These are phyloP conservation scores for Kodamaea jinghongensis DNA, from an alignment of 805 yeast genomes.

Conservation along the genomic window DNA sequence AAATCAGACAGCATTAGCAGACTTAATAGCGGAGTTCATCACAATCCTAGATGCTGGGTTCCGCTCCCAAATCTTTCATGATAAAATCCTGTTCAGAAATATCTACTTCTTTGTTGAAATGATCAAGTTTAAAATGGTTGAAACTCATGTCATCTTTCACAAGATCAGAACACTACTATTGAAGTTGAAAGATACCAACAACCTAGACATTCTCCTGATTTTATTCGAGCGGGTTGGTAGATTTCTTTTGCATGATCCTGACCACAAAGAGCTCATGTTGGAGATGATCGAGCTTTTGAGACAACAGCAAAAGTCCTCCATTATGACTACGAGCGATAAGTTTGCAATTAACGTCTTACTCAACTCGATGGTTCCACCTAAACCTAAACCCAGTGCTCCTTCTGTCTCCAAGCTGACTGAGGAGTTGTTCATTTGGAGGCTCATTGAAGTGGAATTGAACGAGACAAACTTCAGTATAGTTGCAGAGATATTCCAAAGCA, in stretches of 20 bases:
- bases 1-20: constrained; percentile 47
- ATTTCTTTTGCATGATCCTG: constrained; percentile 55
- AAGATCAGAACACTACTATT: constrained; percentile 61
- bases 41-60: constrained; percentile 55
- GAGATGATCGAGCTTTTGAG: constrained; percentile 60
- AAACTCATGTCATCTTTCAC: constrained; percentile 69
- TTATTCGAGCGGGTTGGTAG: constrained; percentile 74
- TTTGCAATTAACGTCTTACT: constrained; percentile 58
- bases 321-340: constrained; percentile 52
- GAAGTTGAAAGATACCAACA: constrained; percentile 49
- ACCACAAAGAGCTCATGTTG: constrained; percentile 55
- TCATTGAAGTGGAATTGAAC: constrained; percentile 53
- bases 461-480: constrained; percentile 22
- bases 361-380: constrained; percentile 55
- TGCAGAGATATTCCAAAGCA: constrained; percentile 14
- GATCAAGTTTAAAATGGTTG: constrained; percentile 71
- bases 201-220: constrained; percentile 66
- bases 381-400: constrained; percentile 11
- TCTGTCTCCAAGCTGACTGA: constrained; percentile 17
- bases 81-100: constrained; percentile 52
- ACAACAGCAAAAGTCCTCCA: constrained; percentile 46
- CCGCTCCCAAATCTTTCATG: constrained; percentile 54
- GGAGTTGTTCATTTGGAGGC: constrained; percentile 35
- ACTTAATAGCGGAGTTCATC: constrained; percentile 52
- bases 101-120: constrained; percentile 70